Percentiles rank a stretch among this genome's conserved stretches.
phyloP scores from a whole-genome alignment of 345 rosid genomes.

The Aegle marmelos region DNA sequence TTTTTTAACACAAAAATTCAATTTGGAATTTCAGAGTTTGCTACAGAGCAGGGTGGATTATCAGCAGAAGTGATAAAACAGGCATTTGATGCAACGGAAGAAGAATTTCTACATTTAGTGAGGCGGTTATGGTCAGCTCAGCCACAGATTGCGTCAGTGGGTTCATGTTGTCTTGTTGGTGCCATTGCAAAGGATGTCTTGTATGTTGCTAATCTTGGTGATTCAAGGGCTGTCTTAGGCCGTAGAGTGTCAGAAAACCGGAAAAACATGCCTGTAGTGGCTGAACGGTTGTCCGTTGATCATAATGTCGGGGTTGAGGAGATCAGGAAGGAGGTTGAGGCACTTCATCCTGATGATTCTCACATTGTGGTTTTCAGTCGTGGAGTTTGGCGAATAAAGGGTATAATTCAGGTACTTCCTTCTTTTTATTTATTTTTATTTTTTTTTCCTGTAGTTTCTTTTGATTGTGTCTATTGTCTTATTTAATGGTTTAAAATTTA shows the following conservation, averaged over 20 bases:
- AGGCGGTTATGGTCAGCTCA: constrained; percentile 36
- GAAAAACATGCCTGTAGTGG: constrained; percentile 29
- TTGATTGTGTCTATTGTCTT: not conserved
- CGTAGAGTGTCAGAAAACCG: constrained; percentile 26
- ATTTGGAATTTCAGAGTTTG: constrained; percentile 30
- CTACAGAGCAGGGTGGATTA: constrained; percentile 48
- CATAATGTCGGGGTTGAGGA: constrained; percentile 61
- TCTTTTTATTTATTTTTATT: not conserved
- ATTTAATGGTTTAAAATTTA: not conserved
- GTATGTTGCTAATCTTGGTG: constrained; percentile 68
- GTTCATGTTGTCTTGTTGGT: constrained; percentile 71
- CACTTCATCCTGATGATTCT: constrained; percentile 71
- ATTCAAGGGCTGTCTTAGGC: constrained; percentile 68
- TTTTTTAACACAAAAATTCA: not conserved
- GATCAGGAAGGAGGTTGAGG: constrained; percentile 70
- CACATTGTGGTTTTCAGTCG: constrained; percentile 45
- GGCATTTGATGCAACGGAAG: constrained; percentile 53
- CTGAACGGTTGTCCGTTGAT: constrained; percentile 59
- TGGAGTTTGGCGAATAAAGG: constrained; percentile 74
- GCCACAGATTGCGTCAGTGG: constrained; percentile 61
- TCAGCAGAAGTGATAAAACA: constrained; percentile 50
- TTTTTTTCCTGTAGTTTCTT: not conserved
- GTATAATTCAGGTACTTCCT: constrained; percentile 61
- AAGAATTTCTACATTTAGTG: constrained; percentile 51
- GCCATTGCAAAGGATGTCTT: constrained; percentile 38